Evolutionary conservation across 2,329 filamentous ascomycete genomes (phyloP).

Genomic region (Thelonectria rubi): DNA sequence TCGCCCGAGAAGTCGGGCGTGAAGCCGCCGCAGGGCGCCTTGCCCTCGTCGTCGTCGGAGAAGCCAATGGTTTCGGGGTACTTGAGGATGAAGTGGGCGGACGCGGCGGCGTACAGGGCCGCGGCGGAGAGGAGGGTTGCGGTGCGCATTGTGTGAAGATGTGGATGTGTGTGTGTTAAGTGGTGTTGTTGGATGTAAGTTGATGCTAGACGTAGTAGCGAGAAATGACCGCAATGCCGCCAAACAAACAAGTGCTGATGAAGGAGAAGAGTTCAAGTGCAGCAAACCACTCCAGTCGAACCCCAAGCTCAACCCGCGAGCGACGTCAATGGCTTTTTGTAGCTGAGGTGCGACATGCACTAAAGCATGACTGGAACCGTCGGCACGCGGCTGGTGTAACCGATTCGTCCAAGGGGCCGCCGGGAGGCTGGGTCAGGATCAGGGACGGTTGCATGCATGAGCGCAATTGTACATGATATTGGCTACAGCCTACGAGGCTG

Average conservation of each 20-base stretch:
- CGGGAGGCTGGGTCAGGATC: slow-evolving; percentile 6
- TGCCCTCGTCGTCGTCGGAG: slow-evolving; percentile 55
- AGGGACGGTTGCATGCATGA: slow-evolving; percentile 10
- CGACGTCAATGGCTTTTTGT: slow-evolving; percentile 24
- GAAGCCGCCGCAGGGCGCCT: slow-evolving; percentile 65
- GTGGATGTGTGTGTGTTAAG: neutral
- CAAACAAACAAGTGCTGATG: neutral
- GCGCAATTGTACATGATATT: neutral
- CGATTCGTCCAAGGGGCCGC: slow-evolving; percentile 7
- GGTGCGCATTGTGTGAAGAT: slow-evolving; percentile 46
- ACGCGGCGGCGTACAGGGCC: slow-evolving; percentile 51
- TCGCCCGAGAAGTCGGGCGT: slow-evolving; percentile 56
- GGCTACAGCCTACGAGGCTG: neutral
- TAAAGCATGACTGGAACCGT: slow-evolving; percentile 4
- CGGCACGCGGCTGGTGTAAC: slow-evolving; percentile 20
- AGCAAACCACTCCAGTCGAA: neutral
- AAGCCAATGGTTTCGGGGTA: slow-evolving; percentile 58
- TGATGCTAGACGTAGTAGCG: neutral
- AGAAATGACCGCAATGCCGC: slow-evolving; percentile 1
- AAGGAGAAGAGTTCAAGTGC: neutral
- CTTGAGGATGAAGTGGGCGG: slow-evolving; percentile 64
- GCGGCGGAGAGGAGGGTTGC: slow-evolving; percentile 48
- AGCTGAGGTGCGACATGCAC: slow-evolving; percentile 7
- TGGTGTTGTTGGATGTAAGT: neutral
- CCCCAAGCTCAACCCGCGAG: neutral